Conservation (phyloP, 805 yeast genomes). For the Wickerhamia fluorescens region DNA sequence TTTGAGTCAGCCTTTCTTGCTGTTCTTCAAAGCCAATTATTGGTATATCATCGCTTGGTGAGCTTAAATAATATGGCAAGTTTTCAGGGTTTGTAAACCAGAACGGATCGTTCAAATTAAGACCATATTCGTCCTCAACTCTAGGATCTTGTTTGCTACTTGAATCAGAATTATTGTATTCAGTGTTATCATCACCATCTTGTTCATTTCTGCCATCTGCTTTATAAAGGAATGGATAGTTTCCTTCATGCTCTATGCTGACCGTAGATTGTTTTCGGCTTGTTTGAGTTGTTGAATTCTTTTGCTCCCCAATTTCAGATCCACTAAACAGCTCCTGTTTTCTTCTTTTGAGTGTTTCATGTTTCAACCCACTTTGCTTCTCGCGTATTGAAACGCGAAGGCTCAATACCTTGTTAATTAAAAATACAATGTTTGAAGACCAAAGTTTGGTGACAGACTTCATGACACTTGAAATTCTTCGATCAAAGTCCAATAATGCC, state of each 20-base stretch:
- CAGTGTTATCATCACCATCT: slow-evolving; percentile 2
- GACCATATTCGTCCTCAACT: slow-evolving; percentile 35
- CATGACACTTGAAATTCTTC: slow-evolving; percentile 13
- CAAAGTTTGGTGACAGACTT: slow-evolving; percentile 18
- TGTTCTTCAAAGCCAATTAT: too few relatives aligned
- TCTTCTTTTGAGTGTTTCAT: slow-evolving; percentile 10
- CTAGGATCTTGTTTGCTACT: too few relatives aligned
- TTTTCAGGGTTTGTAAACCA: slow-evolving; percentile 46
- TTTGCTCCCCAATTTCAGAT: too few relatives aligned
- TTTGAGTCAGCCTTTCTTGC: too few relatives aligned
- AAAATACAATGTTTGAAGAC: slow-evolving; percentile 27
- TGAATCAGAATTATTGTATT: too few relatives aligned
- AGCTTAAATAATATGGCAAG: slow-evolving; percentile 26
- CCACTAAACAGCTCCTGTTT: too few relatives aligned
- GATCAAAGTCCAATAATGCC: slow-evolving; percentile 17
- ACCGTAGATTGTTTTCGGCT: too few relatives aligned
- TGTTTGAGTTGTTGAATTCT: not conserved
- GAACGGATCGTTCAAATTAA: slow-evolving; percentile 42
- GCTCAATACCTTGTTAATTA: slow-evolving; percentile 23
- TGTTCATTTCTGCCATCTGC: not conserved
- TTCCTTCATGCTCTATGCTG: too few relatives aligned
- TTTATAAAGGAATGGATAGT: not conserved
- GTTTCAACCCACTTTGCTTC: too few relatives aligned
- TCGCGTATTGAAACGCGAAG: too few relatives aligned
- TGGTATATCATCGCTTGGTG: slow-evolving; percentile 25